These are phyloP conservation scores for Adiantum capillusveneris DNA, from an alignment of 75 land plant genomes.

Conservation along the genomic window DNA sequence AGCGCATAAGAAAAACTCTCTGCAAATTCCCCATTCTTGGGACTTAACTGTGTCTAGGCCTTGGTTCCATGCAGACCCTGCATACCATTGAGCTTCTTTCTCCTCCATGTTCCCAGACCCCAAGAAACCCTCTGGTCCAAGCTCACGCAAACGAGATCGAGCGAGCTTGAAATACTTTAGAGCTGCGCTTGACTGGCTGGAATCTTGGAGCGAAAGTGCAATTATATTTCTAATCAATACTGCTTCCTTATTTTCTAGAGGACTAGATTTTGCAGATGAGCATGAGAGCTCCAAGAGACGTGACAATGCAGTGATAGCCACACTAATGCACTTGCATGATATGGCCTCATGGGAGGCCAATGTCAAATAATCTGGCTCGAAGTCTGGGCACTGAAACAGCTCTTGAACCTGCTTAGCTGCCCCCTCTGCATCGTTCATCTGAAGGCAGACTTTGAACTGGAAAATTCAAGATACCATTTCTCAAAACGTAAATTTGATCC, in stretches of 20 bases:
- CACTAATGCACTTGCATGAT: constrained; percentile 41
- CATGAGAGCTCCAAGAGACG: constrained; percentile 40
- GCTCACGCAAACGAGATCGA: constrained; percentile 37
- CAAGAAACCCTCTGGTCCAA: constrained; percentile 57
- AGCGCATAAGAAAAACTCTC: constrained; percentile 56
- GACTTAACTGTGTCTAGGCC: constrained; percentile 47
- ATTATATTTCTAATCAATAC: constrained; percentile 58
- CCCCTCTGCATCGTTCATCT: constrained; percentile 42
- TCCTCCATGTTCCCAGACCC: constrained; percentile 54
- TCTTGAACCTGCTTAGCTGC: constrained; percentile 61
- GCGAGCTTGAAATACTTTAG: constrained; percentile 53
- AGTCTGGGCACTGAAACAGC: constrained; percentile 63
- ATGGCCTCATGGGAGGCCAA: constrained; percentile 89
- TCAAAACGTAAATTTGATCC: too few relatives aligned
- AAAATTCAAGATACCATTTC: not conserved
- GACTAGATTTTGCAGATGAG: constrained; percentile 1
- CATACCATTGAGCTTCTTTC: constrained; percentile 75
- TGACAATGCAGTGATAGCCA: constrained; percentile 59
- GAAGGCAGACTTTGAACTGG: constrained; percentile 83
- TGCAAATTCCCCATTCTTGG: constrained; percentile 35
- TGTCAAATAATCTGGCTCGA: constrained; percentile 72
- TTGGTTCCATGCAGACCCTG: constrained; percentile 65
- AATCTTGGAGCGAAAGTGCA: constrained; percentile 32
- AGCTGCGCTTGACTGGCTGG: constrained; percentile 26
- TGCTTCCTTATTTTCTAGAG: constrained; percentile 30